Conservation (phyloP, 1,284 basidiomycete species). For the Malassezia furfur region DNA sequence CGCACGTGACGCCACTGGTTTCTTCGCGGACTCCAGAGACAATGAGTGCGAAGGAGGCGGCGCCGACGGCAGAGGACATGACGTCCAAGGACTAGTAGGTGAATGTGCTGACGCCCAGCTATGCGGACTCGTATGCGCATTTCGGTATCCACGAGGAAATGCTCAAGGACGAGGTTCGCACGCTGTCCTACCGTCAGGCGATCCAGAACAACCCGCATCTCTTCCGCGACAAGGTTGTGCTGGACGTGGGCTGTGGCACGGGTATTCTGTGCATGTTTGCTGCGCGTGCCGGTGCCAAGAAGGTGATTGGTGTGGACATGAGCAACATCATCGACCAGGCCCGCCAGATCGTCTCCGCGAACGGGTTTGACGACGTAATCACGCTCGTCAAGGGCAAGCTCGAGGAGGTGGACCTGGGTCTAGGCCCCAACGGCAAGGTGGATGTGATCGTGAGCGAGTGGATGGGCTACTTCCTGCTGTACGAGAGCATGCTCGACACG, state of each 20-base stretch:
- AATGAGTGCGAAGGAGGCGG: constrained; percentile 1
- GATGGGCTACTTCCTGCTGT: constrained; percentile 75
- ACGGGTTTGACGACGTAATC: constrained; percentile 83
- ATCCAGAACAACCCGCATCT: constrained; percentile 91
- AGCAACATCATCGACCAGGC: constrained; percentile 99
- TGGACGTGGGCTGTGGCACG: constrained; percentile 97
- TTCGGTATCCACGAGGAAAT: constrained; percentile 61
- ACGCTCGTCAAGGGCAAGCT: constrained; percentile 96
- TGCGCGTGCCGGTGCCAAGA: constrained; percentile 89
- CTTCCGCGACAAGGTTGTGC: constrained; percentile 67
- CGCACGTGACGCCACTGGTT: constrained; percentile 1
- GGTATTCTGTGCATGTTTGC: constrained; percentile 99
- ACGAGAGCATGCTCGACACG: constrained; percentile 99
- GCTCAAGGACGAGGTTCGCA: constrained; percentile 94
- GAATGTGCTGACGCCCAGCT: constrained; percentile 14
- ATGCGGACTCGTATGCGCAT: constrained; percentile 48
- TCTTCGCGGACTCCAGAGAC: neutral
- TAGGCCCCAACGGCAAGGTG: constrained; percentile 45
- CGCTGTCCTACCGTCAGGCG: constrained; percentile 84
- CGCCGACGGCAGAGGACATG: constrained; percentile 26
- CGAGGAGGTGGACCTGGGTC: constrained; percentile 63
- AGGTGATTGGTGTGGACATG: constrained; percentile 86
- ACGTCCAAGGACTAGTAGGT: constrained; percentile 40
- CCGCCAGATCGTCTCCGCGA: constrained; percentile 87
- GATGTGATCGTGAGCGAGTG: constrained; percentile 99